A percentile compares a stretch with the other conserved stretches of the same genome.
Evolutionary conservation across 768 basidiomycete species (phyloP).

Genomic region (Ramaria rubella): DNA sequence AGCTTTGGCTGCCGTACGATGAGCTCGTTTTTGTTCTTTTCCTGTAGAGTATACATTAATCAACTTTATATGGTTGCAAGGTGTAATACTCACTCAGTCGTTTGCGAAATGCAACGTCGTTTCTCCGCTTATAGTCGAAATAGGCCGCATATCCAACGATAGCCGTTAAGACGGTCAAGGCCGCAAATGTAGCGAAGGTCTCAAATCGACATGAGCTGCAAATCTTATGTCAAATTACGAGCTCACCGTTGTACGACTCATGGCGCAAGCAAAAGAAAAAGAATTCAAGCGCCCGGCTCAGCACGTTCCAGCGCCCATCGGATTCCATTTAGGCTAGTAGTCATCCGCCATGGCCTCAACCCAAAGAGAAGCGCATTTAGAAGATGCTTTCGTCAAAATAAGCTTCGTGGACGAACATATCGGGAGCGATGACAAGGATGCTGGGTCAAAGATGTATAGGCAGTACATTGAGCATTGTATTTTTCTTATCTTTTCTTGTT

Average conservation of each 20-base stretch:
- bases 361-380: too few relatives aligned
- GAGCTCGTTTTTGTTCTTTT: slow-evolving; percentile 30
- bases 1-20: slow-evolving; percentile 25
- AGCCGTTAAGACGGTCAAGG: slow-evolving; percentile 43
- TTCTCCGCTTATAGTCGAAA: slow-evolving; percentile 92
- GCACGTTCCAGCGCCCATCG: not conserved
- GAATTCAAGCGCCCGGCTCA: not conserved
- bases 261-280: not conserved
- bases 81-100: slow-evolving; percentile 59
- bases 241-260: slow-evolving; percentile 2
- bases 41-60: not conserved
- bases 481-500: not conserved
- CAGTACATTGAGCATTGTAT: not conserved
- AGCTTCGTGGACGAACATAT: slow-evolving; percentile 31
- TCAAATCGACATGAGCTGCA: not conserved
- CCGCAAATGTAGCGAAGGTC: slow-evolving; percentile 30
- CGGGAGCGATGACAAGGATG: slow-evolving; percentile 2
- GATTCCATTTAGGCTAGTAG: not conserved
- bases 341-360: too few relatives aligned
- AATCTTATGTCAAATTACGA: not conserved
- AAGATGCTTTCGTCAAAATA: slow-evolving; percentile 42
- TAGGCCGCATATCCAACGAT: slow-evolving; percentile 80
- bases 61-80: not conserved
- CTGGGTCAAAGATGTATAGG: slow-evolving; percentile 5
- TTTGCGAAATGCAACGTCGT: slow-evolving; percentile 81